A percentile compares a stretch with the other conserved stretches of the same genome.
Evolutionary conservation across 2,329 filamentous ascomycete genomes (phyloP).

Genomic region (Fusarium cicatricum): DNA sequence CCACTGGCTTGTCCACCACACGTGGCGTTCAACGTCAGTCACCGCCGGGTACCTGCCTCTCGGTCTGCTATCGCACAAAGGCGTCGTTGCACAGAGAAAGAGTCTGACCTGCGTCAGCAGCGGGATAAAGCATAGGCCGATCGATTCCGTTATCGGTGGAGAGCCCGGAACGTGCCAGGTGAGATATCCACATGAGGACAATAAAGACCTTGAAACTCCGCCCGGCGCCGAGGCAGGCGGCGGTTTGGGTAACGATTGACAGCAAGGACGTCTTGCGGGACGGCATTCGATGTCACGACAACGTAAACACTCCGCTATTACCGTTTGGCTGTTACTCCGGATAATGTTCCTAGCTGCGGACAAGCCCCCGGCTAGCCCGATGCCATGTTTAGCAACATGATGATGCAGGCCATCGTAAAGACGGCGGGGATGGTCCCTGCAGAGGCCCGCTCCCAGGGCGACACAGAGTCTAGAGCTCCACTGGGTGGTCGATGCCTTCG

Average conservation of each 20-base stretch:
- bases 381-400: constrained; percentile 37
- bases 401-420: constrained; percentile 28
- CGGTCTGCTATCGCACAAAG: constrained; percentile 4
- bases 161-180: not conserved
- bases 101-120: constrained; percentile 1
- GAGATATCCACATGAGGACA: constrained; percentile 11
- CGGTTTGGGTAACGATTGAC: not conserved
- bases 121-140: constrained; percentile 11
- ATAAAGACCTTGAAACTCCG: constrained; percentile 8
- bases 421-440: constrained; percentile 27
- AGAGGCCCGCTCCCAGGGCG: constrained; percentile 20
- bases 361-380: constrained; percentile 9
- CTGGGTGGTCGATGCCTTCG: constrained; percentile 35
- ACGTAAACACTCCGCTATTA: constrained; percentile 2
- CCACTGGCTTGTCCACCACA: not conserved
- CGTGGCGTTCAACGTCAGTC: not conserved
- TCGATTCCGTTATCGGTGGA: constrained; percentile 21
- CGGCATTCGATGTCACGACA: constrained; percentile 15
- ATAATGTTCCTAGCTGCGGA: constrained; percentile 1
- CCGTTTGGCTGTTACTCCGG: constrained; percentile 8
- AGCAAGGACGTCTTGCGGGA: constrained; percentile 4
- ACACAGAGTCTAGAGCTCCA: constrained; percentile 12
- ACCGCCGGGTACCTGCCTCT: constrained; percentile 12
- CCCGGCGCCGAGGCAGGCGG: constrained; percentile 4
- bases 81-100: constrained; percentile 8